phyloP scores from a whole-genome alignment of 768 basidiomycete species.

The Boletellus sp. region DNA sequence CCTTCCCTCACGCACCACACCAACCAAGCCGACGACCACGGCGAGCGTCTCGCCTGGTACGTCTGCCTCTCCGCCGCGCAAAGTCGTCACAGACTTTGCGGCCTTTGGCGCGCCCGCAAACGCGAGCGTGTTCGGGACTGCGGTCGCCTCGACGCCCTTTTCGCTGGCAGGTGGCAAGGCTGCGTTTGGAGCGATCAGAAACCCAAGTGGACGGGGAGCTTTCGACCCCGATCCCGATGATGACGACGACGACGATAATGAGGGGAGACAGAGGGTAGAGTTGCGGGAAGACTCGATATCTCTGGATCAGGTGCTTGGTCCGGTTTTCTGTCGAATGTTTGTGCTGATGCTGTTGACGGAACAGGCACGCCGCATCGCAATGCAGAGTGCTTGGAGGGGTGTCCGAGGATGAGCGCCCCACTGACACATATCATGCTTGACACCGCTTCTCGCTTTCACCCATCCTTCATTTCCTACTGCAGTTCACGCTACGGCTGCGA shows the following conservation, averaged over 20 bases:
- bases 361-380: conserved; percentile 77
- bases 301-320: conserved; percentile 74
- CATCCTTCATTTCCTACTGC: conserved; percentile 7
- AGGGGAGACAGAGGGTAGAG: conserved; percentile 68
- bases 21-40: conserved; percentile 35
- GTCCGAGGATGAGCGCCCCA: conserved; percentile 44
- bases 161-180: conserved; percentile 76
- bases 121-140: conserved; percentile 80
- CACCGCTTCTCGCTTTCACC: not conserved
- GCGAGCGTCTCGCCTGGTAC: conserved; percentile 21
- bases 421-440: conserved; percentile 2
- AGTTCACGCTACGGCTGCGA: conserved; percentile 10
- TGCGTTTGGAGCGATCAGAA: conserved; percentile 77
- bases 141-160: conserved; percentile 77
- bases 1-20: conserved; percentile 40
- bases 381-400: conserved; percentile 89
- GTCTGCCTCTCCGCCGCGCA: conserved; percentile 70
- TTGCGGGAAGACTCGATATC: conserved; percentile 83
- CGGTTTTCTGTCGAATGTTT: not conserved
- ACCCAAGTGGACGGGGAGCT: conserved; percentile 30
- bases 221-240: conserved; percentile 63
- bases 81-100: conserved; percentile 85
- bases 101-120: conserved; percentile 74
- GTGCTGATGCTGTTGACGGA: conserved; percentile 6
- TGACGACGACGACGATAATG: conserved; percentile 63